Evolutionary conservation across 2,329 filamentous ascomycete genomes (phyloP), one percentile per base, ranked within the genome.

Genomic region (Botrytis tulipae): DNA sequence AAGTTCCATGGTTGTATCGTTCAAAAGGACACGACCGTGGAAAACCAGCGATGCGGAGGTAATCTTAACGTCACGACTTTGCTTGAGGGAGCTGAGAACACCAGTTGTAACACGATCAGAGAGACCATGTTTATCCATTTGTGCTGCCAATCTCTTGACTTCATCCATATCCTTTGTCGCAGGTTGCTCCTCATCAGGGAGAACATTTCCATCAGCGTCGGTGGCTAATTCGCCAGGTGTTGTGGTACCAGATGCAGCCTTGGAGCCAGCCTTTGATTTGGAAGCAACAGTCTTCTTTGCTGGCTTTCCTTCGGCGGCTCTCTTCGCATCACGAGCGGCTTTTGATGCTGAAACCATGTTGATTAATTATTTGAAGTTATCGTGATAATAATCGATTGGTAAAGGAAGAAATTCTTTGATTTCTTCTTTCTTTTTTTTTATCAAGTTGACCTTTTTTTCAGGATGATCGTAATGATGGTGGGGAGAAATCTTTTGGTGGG

Each of bases 21-120:
- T 95, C 85, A 99, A 93, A 75, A 99, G 91, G 78, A 98, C 96
- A 80, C 93, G 94, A 80, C 97, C 96, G 88, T 99, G 97, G 90
- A 99, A 99, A 77, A 98, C 95, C 79, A 99, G 87, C 76, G 93
- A 97, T 80, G 91, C 89, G 73, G 94, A 97, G 78, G 92, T 97
- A 83, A 99, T 96, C 88, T 99, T 99, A 84, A 97, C 94, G 84
- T 99, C 96, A 84, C 93, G 92, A 86, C 93, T 97, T 78, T 93
- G 87, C 76, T 89, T 84, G 76, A 95, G 90, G 62, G 96, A 99
- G 54, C 95, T 88, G 76, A 99, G 87, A 73, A 99, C 96, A 89
- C 96, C 96, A 75, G 96, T 99, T 75, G 97, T 99, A 83, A 99
- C 96, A 84, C 96, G 93, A 85, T 99, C 96, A 22, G 96, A 98